Conservation (phyloP, 139 green algal genomes). For the Astrephomene gubernaculifera region DNA sequence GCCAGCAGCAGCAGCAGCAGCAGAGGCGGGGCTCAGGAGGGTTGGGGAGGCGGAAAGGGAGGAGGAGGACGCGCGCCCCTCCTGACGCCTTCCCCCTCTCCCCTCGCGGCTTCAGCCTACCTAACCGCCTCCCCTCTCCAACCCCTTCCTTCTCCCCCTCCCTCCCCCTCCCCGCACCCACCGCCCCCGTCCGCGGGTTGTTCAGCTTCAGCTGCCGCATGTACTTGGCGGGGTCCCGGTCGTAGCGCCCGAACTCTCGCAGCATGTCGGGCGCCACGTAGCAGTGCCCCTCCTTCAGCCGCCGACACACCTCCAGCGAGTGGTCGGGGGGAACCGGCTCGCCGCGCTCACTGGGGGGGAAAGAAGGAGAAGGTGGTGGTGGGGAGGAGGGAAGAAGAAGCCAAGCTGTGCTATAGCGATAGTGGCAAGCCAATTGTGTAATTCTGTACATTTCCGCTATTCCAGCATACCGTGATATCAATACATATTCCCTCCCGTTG, state of each 20-base stretch:
- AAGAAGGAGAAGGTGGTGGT: background rate
- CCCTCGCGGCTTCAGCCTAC: no score
- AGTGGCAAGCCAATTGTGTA: no score
- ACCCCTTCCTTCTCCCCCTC: no score
- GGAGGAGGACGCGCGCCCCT: no score
- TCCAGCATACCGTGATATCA: no score
- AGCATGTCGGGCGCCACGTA: conserved; percentile 80
- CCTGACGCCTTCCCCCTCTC: no score
- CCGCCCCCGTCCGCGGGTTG: conserved; percentile 12
- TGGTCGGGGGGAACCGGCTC: conserved; percentile 74
- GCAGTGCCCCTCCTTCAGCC: conserved; percentile 81
- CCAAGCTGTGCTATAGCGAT: background rate
- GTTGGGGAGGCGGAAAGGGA: background rate
- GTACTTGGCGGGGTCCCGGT: conserved; percentile 73
- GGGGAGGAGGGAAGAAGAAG: background rate
- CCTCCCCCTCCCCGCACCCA: background rate
- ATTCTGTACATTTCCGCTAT: no score
- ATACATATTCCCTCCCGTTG: no score
- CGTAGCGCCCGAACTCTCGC: conserved; percentile 72
- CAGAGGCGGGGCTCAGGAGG: no score
- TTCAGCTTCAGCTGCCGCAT: conserved; percentile 10
- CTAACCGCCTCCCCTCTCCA: no score
- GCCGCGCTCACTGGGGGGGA: conserved; percentile 41
- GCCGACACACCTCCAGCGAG: conserved; percentile 69
- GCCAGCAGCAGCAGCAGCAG: no score